Evolutionary conservation across 164 flowering plant species (phyloP), one percentile per base, ranked within the genome.

Genomic region (Hamamelis virginiana): DNA sequence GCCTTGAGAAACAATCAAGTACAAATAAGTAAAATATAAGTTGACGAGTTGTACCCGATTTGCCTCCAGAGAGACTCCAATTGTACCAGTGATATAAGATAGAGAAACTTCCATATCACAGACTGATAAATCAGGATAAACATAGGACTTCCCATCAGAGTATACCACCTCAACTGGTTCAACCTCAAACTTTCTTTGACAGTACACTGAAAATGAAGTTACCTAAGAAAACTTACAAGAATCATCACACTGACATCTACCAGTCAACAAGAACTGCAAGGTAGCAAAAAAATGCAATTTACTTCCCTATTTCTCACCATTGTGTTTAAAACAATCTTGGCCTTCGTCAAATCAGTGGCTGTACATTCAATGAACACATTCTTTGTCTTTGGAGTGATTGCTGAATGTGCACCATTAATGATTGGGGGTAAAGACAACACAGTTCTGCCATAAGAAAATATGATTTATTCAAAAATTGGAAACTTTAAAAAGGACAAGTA

Each of bases 341-440:
- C 99, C 82, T 89, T 93, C 10, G 95, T 91, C 73, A 93, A 80
- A 77, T 96, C 99, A 73, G 96, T 91, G 50, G 96, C 98, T 27
- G 97, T 91, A 72, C 99, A 93, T 78, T 96, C 99, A 72, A 96
- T 88, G 75, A 96, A 86, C 28, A 96, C 95, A 80, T 90, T 93
- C 83, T 85, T 91, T 43, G 99, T 96, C 80, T 85, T 79, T 58
- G 89, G 69, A 48, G 84, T 80, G 45, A 96, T 92, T 60, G 99
- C 99, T 33, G 99, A 96, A 80, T 87, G 97, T 47, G 95, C 92
- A 70, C 99, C 88, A 84, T 96, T 91, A 21, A 96, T 96, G 38
- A 96, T 93, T 13, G 99, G 98, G 0, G 98, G 99, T 58, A 93
- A 65, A 65, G 99, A 96, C 72, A 96, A 50, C 61, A 96, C 99